Evolutionary conservation across 192 early-diverging fungal genomes (phyloP).

Genomic region (Backusella tarrabulga): DNA sequence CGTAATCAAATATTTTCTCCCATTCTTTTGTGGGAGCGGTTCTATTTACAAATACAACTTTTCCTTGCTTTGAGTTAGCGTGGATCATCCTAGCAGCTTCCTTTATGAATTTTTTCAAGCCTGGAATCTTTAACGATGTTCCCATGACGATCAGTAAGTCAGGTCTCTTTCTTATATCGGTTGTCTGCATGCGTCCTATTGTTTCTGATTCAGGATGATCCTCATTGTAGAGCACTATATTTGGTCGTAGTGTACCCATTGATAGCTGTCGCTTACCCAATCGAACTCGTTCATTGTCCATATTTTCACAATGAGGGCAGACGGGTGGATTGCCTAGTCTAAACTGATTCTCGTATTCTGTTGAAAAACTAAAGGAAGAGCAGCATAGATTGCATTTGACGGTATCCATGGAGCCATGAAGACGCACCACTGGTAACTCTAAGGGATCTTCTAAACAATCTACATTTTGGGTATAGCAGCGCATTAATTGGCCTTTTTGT

Average conservation of each 20-base stretch:
- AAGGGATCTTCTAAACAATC: constrained; percentile 86
- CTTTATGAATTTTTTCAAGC: constrained; percentile 74
- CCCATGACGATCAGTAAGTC: constrained; percentile 89
- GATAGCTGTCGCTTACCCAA: constrained; percentile 76
- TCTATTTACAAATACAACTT: constrained; percentile 77
- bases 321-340: constrained; percentile 69
- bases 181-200: constrained; percentile 57
- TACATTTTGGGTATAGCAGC: constrained; percentile 98
- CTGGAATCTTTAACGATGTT: constrained; percentile 82
- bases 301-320: constrained; percentile 54
- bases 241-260: constrained; percentile 82
- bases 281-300: constrained; percentile 48
- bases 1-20: constrained; percentile 79
- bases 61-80: constrained; percentile 43
- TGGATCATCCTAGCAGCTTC: constrained; percentile 63
- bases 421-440: constrained; percentile 80
- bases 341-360: constrained; percentile 59
- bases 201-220: constrained; percentile 71
- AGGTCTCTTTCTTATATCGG: constrained; percentile 57
- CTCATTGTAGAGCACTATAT: constrained; percentile 96
- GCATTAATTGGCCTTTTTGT: constrained; percentile 71
- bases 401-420: constrained; percentile 87
- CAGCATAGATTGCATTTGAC: constrained; percentile 88
- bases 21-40: constrained; percentile 70
- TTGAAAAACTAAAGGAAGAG: constrained; percentile 62